A percentile compares a stretch with the other conserved stretches of the same genome.
phyloP scores from a whole-genome alignment of 495 filamentous ascomycete genomes.

The Tuber melanosporum region DNA sequence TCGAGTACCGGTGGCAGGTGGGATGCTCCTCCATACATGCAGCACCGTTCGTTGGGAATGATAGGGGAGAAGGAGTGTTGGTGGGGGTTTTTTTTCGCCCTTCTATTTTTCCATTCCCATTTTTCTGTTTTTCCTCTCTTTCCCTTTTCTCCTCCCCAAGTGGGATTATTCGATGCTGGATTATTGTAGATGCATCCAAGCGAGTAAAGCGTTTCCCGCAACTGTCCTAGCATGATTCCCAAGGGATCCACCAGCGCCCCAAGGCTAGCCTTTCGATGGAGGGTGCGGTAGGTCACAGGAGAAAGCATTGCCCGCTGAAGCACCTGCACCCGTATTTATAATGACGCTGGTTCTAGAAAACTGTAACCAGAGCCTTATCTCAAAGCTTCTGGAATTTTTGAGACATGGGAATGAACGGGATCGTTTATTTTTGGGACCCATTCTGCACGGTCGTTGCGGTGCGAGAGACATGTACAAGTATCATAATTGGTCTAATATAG shows the following conservation, averaged over 20 bases:
- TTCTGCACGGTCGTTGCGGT: neutral
- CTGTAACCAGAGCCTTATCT: constrained; percentile 2
- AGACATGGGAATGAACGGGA: neutral
- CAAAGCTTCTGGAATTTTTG: neutral
- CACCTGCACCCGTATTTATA: neutral
- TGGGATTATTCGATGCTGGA: neutral
- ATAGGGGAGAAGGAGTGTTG: neutral
- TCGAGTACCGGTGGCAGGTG: no score
- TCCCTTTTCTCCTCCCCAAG: neutral
- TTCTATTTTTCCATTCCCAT: neutral
- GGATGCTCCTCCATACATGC: no score
- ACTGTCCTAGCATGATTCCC: neutral
- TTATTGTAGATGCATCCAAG: neutral
- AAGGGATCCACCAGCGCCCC: neutral
- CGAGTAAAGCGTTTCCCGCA: neutral
- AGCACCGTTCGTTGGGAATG: no score
- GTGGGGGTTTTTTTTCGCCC: neutral
- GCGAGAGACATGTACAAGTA: neutral
- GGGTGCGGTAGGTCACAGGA: neutral
- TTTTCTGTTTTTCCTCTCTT: neutral
- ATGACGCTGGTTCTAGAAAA: neutral
- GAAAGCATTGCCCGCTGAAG: neutral
- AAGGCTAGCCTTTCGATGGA: neutral
- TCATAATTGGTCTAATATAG: neutral
- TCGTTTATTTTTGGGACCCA: neutral